These are phyloP conservation scores for Boletus reticuloceps DNA, from an alignment of 768 basidiomycete species.

Conservation along the genomic window DNA sequence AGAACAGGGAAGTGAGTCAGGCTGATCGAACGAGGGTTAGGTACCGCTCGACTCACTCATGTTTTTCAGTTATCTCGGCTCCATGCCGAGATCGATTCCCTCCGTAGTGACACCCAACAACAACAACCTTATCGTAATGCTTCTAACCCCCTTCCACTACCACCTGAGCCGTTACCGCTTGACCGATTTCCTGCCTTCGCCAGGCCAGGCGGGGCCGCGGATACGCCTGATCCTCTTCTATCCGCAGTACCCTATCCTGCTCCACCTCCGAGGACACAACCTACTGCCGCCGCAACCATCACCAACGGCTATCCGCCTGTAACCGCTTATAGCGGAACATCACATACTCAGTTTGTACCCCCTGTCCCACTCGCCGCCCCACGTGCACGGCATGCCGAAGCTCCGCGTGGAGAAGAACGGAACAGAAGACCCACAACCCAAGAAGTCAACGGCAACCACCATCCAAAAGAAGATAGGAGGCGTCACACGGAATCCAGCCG, in stretches of 20 bases:
- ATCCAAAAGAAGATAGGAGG: constrained; percentile 15
- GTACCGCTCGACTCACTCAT: constrained; percentile 17
- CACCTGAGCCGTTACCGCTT: constrained; percentile 52
- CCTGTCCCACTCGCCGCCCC: constrained; percentile 13
- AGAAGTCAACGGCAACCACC: constrained; percentile 12
- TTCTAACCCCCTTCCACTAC: constrained; percentile 52
- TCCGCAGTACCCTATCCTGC: constrained; percentile 27
- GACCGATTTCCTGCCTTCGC: constrained; percentile 43
- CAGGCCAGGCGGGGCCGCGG: constrained; percentile 28
- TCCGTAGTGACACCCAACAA: constrained; percentile 29
- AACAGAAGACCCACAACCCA: constrained; percentile 11
- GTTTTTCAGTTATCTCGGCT: constrained; percentile 31
- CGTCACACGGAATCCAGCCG: constrained; percentile 11
- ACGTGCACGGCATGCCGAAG: constrained; percentile 22
- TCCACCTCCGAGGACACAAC: constrained; percentile 22
- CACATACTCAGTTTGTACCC: constrained; percentile 15
- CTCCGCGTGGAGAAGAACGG: constrained; percentile 23
- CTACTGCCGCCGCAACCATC: constrained; percentile 1
- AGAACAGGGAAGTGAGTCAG: constrained; percentile 30
- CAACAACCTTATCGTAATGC: constrained; percentile 28
- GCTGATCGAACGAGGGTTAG: constrained; percentile 1
- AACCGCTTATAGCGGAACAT: constrained; percentile 6
- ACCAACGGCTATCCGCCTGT: constrained; percentile 14
- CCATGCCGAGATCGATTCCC: constrained; percentile 37
- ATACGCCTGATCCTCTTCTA: constrained; percentile 19